phyloP scores from a whole-genome alignment of 129 eudicot genomes.

The Helianthus tuberosus region DNA sequence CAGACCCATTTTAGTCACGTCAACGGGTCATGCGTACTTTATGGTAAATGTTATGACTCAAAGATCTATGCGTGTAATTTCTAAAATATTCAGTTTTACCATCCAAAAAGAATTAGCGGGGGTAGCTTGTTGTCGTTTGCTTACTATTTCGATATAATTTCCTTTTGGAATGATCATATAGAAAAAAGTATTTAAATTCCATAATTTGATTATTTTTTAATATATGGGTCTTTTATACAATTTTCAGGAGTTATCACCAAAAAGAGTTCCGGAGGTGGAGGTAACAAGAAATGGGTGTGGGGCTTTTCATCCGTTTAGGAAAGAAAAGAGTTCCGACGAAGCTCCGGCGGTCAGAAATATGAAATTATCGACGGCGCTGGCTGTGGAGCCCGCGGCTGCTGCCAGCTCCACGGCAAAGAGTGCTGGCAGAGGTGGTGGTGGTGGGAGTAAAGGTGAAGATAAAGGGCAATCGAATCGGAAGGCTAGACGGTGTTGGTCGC shows the following conservation, averaged over 20 bases:
- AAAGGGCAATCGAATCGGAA: slow-evolving; percentile 71
- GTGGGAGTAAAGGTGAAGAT: slow-evolving; percentile 54
- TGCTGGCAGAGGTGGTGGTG: slow-evolving; percentile 33
- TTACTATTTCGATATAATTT: too few relatives aligned
- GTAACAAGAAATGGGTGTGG: slow-evolving; percentile 78
- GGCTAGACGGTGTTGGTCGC: slow-evolving; percentile 85
- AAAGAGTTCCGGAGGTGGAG: slow-evolving; percentile 63
- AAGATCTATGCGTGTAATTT: too few relatives aligned
- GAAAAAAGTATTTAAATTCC: background rate
- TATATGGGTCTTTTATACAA: background rate
- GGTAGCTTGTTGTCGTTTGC: too few relatives aligned
- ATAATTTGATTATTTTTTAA: background rate
- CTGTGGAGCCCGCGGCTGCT: slow-evolving; percentile 48
- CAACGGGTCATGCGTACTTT: too few relatives aligned
- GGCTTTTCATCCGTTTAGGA: slow-evolving; percentile 85
- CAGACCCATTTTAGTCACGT: too few relatives aligned
- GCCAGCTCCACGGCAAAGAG: slow-evolving; percentile 71
- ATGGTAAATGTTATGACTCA: too few relatives aligned
- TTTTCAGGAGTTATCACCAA: slow-evolving; percentile 53
- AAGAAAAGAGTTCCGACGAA: slow-evolving; percentile 39
- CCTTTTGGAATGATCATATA: too few relatives aligned
- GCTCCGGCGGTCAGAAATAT: slow-evolving; percentile 27
- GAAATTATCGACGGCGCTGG: slow-evolving; percentile 12
- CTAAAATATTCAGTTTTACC: too few relatives aligned
- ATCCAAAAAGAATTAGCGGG: too few relatives aligned